Evolutionary conservation across 768 basidiomycete genomes (phyloP), one percentile per base, ranked within the genome.

Genomic region (Mycena albidolilacea): DNA sequence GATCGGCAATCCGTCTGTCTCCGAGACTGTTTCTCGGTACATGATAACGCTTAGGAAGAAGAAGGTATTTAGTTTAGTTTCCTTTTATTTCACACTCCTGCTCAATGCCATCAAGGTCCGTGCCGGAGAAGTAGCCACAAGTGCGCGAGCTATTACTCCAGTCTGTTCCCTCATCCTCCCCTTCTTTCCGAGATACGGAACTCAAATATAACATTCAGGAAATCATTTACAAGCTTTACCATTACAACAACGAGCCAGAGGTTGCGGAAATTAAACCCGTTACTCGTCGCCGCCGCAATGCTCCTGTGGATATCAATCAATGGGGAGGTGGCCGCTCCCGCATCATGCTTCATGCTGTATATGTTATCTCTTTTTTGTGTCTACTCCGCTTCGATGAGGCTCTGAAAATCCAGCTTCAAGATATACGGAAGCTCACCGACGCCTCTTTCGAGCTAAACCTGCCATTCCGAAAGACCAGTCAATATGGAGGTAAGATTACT

Each of bases 381-480:
- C 60, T 85, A 7, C 75, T 84, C 0, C 79, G 79, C 2, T 77
- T 81, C 57, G 81, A 83, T 61, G 82, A 85, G 55, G 83, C 81
- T 1, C 73, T 85, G 1, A 83, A 82, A 54, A 81, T 85, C 19
- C 75, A 80, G 43, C 37, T 74, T 9, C 75, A 81, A 17, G 70
- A 85, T 15, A 73, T 83, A 10, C 58, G 58, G 1, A 10, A 69
- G 23, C 19, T 76, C 12, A 38, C 38, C 17, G 69, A 67, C 0
- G 38, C 38, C 2, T 62, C 71, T 11, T 66, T 80, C 17, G 68
- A 71, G 21, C 69, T 83, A 17, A 75, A 63, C 1, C 63, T 83
- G 7, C 75, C 76, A 14, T 81, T 77, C 43, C 70, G 75, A 0
- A 84, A 83, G 65, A 82, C 79, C 4, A 62, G 78, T 64, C 82